Base-by-base conservation (phyloP, 2,329 filamentous ascomycete species). In the Magnaporthales sp. region DNA sequence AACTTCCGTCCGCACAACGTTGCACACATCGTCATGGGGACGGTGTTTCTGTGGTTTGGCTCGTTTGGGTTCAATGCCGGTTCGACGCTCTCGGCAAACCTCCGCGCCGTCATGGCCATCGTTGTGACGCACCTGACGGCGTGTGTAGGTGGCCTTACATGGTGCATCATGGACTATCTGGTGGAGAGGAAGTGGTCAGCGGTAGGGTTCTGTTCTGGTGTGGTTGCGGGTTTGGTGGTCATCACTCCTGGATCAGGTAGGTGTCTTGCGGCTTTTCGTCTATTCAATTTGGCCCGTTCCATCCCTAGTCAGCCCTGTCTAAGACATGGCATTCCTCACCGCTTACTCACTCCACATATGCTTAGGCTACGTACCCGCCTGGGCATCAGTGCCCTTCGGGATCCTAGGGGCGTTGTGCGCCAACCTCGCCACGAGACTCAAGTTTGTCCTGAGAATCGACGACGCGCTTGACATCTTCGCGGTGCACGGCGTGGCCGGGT, bases 1-100 rank as follows among this genome's bases (percentile, higher is more conserved):
- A 96, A 96, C 80, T 96, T 94, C 78, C 90, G 93, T 64, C 93
- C 93, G 10, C 93, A 97, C 80, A 96, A 96, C 73, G 92, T 96
- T 62, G 95, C 92, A 4, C 91, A 96, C 76, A 93, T 97, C 71
- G 92, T 96, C 66, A 90, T 96, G 66, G 93, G 93, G 31, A 96
- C 93, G 2, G 92, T 96, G 62, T 96, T 97, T 79, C 87, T 97
- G 19, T 97, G 93, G 93, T 91, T 96, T 19, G 93, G 93, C 66
- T 97, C 92, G 93, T 96, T 96, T 73, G 93, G 93, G 62, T 97
- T 97, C 86, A 97, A 96, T 73, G 92, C 91, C 64, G 92, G 92
- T 70, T 93, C 90, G 19, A 92, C 92, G 15, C 81, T 95, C 66
- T 83, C 88, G 63, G 92, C 92, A 64, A 96, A 95, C 77, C 78